These are phyloP conservation scores for Talaromyces atroroseus DNA, from an alignment of 2,329 filamentous ascomycete species.

Conservation along the genomic window DNA sequence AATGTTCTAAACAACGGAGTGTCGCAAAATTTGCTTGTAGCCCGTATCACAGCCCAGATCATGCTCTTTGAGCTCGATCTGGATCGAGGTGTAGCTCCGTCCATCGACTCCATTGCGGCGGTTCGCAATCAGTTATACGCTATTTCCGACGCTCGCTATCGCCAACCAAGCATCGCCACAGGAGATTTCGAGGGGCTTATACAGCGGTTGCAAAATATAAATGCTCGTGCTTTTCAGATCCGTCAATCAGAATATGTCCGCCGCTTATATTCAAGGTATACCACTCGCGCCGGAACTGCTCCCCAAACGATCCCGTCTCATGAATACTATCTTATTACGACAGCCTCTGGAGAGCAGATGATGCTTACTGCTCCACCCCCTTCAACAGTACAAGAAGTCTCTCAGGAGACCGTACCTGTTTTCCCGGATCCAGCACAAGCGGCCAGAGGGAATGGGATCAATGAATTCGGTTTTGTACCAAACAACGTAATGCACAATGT, in stretches of 20 bases:
- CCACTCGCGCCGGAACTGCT: background rate
- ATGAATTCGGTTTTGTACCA: slow-evolving; percentile 13
- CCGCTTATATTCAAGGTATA: background rate
- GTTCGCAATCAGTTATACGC: slow-evolving; percentile 27
- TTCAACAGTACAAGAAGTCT: slow-evolving; percentile 12
- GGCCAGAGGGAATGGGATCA: background rate
- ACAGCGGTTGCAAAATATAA: slow-evolving; percentile 25
- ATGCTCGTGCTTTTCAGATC: slow-evolving; percentile 27
- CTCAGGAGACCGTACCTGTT: slow-evolving; percentile 17
- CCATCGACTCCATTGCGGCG: slow-evolving; percentile 26
- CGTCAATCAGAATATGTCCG: slow-evolving; percentile 15
- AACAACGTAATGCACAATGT: slow-evolving; percentile 25
- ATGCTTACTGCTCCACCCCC: slow-evolving; percentile 35
- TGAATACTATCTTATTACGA: slow-evolving; percentile 39
- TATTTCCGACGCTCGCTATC: slow-evolving; percentile 29
- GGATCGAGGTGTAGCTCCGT: slow-evolving; percentile 22
- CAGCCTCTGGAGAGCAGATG: slow-evolving; percentile 41
- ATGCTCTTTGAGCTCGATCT: slow-evolving; percentile 25
- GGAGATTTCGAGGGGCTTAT: slow-evolving; percentile 25
- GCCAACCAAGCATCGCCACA: slow-evolving; percentile 19
- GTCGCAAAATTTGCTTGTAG: slow-evolving; percentile 5
- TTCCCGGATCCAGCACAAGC: slow-evolving; percentile 15
- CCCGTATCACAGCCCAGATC: slow-evolving; percentile 15
- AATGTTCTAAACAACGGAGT: background rate
- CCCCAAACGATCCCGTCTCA: background rate